These are phyloP conservation scores for Magnaporthiopsis rhizophila DNA, from an alignment of 2,329 filamentous ascomycete genomes.

Conservation along the genomic window DNA sequence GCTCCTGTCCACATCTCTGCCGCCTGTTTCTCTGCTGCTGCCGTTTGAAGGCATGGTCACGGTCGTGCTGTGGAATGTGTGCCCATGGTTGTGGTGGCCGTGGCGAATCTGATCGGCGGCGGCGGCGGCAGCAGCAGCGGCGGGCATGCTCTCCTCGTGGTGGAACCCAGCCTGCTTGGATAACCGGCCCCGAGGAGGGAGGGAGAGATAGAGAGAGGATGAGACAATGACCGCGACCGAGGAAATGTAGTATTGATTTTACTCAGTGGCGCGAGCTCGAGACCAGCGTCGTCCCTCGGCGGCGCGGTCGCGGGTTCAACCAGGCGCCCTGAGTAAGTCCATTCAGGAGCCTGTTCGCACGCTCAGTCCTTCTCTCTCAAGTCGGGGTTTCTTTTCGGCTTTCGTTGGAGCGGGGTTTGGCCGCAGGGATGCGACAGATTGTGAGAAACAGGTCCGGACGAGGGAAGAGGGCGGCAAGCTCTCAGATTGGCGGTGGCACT, in stretches of 20 bases:
- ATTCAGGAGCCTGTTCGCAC: conserved; percentile 6
- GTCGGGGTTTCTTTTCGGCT: background rate
- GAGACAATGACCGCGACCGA: background rate
- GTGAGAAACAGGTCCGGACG: background rate
- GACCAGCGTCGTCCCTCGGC: background rate
- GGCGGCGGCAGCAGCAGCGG: conserved; percentile 6
- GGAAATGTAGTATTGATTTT: background rate
- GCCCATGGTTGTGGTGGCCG: conserved; percentile 32
- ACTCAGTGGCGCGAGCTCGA: background rate
- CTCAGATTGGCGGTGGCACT: background rate
- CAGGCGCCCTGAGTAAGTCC: conserved; percentile 4
- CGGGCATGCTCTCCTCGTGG: conserved; percentile 26
- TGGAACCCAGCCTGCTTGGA: conserved; percentile 16
- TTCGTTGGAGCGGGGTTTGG: background rate
- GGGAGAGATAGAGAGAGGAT: too few relatives aligned
- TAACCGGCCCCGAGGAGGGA: background rate
- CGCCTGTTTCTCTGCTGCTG: conserved; percentile 12
- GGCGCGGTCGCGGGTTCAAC: conserved; percentile 7
- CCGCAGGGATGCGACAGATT: background rate
- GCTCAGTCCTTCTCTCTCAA: background rate
- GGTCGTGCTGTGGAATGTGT: conserved; percentile 28
- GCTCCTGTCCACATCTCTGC: conserved; percentile 7
- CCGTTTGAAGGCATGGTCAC: conserved; percentile 32
- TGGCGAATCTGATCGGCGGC: conserved; percentile 23
- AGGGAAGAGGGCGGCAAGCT: background rate